Conservation (phyloP, 257 asterid species). For the Przewalskia tangutica region DNA sequence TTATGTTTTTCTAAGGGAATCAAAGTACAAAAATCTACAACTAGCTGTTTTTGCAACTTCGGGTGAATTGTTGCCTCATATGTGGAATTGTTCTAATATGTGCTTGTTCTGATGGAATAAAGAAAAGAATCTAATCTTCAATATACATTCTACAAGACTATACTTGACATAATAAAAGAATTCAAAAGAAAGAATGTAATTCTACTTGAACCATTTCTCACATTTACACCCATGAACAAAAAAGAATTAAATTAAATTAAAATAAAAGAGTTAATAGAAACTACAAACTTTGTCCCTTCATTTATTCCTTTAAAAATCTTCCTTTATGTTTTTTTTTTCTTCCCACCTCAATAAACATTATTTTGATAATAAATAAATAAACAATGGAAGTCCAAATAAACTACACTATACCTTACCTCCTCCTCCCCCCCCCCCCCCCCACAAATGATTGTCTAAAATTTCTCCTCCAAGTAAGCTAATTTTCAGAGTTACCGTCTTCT, state of each 20-base stretch:
- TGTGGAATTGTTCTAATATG: neutral
- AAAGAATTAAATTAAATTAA: constrained; percentile 8
- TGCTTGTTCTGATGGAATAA: neutral
- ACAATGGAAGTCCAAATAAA: constrained; percentile 3
- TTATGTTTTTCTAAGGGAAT: neutral
- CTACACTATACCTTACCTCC: constrained; percentile 17
- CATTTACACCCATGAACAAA: constrained; percentile 48
- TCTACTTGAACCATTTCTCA: constrained; percentile 23
- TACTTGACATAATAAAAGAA: neutral
- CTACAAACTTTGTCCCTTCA: constrained; percentile 9
- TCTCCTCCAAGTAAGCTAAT: neutral
- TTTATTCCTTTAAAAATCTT: constrained; percentile 5
- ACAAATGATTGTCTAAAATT: neutral
- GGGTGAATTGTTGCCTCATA: constrained; percentile 6
- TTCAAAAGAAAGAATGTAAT: neutral
- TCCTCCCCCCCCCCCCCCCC: neutral
- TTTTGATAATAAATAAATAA: constrained; percentile 9
- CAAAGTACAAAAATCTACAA: neutral
- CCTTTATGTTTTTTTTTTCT: neutral
- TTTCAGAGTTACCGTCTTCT: constrained; percentile 3
- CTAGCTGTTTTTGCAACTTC: neutral
- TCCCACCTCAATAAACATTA: neutral
- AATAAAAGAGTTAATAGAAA: neutral
- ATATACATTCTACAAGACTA: neutral
- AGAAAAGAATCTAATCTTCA: neutral